phyloP scores from a whole-genome alignment of 257 asterid genomes.

The Salvia miltiorrhiza region DNA sequence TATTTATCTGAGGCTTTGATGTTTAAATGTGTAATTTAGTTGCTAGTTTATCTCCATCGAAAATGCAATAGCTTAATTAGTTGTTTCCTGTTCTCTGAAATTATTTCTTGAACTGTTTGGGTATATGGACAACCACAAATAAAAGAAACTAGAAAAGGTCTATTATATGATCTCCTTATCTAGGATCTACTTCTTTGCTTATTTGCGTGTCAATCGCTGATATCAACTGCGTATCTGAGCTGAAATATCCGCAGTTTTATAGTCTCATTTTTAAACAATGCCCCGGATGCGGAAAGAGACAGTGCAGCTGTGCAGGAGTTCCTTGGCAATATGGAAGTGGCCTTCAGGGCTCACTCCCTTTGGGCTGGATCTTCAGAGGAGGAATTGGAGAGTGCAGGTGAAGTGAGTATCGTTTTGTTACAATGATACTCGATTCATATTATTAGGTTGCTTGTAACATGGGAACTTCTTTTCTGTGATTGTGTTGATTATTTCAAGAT shows the following conservation, averaged over 20 bases:
- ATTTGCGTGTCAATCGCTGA: neutral
- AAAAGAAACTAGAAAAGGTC: neutral
- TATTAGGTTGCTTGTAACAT: neutral
- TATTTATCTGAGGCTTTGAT: neutral
- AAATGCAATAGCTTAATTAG: neutral
- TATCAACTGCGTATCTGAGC: constrained; percentile 12
- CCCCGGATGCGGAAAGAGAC: constrained; percentile 83
- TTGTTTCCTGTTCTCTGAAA: neutral
- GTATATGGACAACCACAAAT: neutral
- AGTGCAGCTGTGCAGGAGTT: constrained; percentile 86
- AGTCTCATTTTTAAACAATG: constrained; percentile 78
- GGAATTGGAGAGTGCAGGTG: constrained; percentile 96
- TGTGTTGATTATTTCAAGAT: neutral
- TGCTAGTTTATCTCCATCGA: neutral
- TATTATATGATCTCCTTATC: neutral
- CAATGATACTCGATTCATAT: neutral
- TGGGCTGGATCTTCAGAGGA: constrained; percentile 96
- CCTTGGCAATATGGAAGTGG: constrained; percentile 85
- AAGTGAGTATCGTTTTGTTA: constrained; percentile 51
- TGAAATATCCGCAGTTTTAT: constrained; percentile 62
- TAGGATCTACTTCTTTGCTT: constrained; percentile 8
- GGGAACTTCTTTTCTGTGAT: neutral
- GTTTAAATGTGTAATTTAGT: neutral
- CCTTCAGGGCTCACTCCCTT: constrained; percentile 87
- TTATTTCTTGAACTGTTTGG: neutral